Evolutionary conservation across 1,139 yeast species (phyloP), one percentile per base, ranked within the genome.

Genomic region (Hemisphaericaspora xylanilytica): DNA sequence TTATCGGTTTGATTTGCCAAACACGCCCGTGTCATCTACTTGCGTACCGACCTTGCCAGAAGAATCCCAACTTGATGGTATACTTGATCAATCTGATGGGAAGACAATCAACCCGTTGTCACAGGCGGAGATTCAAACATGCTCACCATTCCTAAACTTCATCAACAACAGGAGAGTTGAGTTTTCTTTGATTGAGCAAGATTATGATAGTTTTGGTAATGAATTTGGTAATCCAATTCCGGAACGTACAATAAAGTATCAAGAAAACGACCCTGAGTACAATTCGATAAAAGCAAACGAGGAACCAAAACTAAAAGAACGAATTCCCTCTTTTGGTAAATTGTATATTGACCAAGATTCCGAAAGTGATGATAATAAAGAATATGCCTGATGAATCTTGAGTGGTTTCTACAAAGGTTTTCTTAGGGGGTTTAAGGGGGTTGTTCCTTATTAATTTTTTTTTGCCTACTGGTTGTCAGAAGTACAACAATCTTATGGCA

Each of bases 41-140:
- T 35, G 31, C 30, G 38, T 35, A 12, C 28, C 28, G n/a, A 29
- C 34, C 3, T 33, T 37, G 17, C 18, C 30, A 5, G 39, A 36
- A 22, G 22, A 30, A 8, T 21, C 34, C n/a, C 38, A 16, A 15
- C 17, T 22, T n/a, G 13, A 13, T 10, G 24, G 10, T 10, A 26
- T 22, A 13, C 27, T 10, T 7, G 13, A 20, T 24, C 22, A n/a
- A 14, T 11, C 5, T 5, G 12, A 38, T 10, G 9, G 27, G 7
- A 18, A 14, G 3, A 4, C 16, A 7, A 25, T 38, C 4, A 39
- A 35, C 33, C 81, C 85, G 1, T 57, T 81, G 28, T 71, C 84
- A 0, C 77, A 77, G 44, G 76, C 80, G 28, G 89, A 82, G 53
- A 74, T 83, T 41, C 87, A 82, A 47, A 78, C 88, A 0, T 76